Percentiles rank a stretch among this genome's conserved stretches.
Evolutionary conservation across 2,329 filamentous ascomycete genomes (phyloP).

Genomic region (Rachicladosporium sp.): DNA sequence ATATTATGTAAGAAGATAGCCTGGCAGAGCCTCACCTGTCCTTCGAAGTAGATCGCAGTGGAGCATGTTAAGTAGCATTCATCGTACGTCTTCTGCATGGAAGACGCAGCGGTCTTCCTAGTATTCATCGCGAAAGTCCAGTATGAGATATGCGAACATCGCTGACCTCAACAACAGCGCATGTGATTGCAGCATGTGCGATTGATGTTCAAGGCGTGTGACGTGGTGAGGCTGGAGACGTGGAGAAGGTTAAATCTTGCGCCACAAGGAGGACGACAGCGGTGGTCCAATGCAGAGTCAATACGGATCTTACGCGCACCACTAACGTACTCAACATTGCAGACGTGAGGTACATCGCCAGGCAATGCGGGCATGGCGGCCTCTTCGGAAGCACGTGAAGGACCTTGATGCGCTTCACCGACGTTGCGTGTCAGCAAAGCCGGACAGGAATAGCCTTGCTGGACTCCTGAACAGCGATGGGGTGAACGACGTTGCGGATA

Average conservation of each 20-base stretch:
- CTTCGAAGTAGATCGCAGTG: conserved; percentile 91
- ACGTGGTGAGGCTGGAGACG: too few species aligned
- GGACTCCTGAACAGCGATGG: conserved; percentile 14
- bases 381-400: conserved; percentile 3
- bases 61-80: conserved; percentile 91
- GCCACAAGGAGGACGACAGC: too few species aligned
- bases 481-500: conserved; percentile 14
- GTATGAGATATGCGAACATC: too few species aligned
- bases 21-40: conserved; percentile 49
- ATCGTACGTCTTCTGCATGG: conserved; percentile 94
- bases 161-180: too few species aligned
- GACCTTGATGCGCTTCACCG: not conserved
- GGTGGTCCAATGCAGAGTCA: not conserved
- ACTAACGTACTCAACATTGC: not conserved
- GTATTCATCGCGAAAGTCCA: conserved; percentile 2
- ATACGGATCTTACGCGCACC: not conserved
- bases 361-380: conserved; percentile 16
- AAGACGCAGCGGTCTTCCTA: conserved; percentile 51
- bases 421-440: not conserved
- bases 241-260: too few species aligned
- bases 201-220: too few species aligned
- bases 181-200: too few species aligned
- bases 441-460: conserved; percentile 9
- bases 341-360: not conserved
- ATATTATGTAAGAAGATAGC: conserved; percentile 1